Evolutionary conservation across 768 basidiomycete genomes (phyloP).

Genomic region (Hebeloma cylindrosporum): DNA sequence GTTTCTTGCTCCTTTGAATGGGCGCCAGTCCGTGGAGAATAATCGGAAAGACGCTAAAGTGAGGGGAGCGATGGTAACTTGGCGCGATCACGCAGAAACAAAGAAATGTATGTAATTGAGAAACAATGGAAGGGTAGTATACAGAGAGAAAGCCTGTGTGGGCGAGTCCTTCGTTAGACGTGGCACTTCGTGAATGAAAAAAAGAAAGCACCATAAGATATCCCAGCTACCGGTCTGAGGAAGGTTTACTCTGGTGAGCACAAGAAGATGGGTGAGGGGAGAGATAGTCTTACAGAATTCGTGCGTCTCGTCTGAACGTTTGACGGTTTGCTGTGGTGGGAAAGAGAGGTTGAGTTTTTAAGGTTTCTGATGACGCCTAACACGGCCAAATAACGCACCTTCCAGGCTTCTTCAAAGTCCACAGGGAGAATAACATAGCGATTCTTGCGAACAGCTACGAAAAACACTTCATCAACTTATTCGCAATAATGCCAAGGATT

Average conservation of each 20-base stretch:
- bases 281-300: constrained; percentile 78
- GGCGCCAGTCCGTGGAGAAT: constrained; percentile 63
- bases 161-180: constrained; percentile 9
- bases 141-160: constrained; percentile 22
- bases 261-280: constrained; percentile 2
- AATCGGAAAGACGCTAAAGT: constrained; percentile 82
- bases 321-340: constrained; percentile 85
- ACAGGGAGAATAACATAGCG: constrained; percentile 95
- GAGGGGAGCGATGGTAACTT: constrained; percentile 53
- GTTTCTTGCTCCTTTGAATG: constrained; percentile 85
- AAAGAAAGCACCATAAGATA: constrained; percentile 25
- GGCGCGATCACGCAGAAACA: constrained; percentile 15
- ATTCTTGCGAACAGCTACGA: constrained; percentile 91
- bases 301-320: constrained; percentile 92
- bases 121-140: constrained; percentile 10
- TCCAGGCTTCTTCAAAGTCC: constrained; percentile 99
- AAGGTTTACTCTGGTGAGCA: constrained; percentile 10
- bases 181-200: background rate
- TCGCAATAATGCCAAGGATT: background rate
- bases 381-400: constrained; percentile 74
- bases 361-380: constrained; percentile 36
- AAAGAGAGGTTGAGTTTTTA: constrained; percentile 37
- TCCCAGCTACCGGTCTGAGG: constrained; percentile 39
- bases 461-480: background rate
- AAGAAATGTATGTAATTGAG: constrained; percentile 16